Conservation (phyloP, 2,329 filamentous ascomycete species). For the Ascochyta pisi region DNA sequence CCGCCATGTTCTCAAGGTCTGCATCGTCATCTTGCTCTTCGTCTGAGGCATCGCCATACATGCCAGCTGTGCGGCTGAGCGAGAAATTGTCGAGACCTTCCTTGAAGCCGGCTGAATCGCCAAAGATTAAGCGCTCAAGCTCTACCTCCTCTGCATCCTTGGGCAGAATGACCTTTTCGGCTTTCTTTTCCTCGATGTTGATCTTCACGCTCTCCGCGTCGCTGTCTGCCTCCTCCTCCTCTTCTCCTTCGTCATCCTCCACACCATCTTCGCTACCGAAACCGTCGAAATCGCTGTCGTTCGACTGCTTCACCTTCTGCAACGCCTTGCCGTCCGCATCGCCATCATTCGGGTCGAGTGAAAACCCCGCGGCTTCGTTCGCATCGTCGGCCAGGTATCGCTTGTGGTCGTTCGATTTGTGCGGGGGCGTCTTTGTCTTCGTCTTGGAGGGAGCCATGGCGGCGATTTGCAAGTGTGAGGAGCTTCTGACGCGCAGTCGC, state of each 20-base stretch:
- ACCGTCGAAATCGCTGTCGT: slow-evolving; percentile 33
- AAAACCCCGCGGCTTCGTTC: slow-evolving; percentile 19
- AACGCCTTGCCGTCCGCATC: slow-evolving; percentile 34
- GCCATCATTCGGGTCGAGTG: slow-evolving; percentile 30
- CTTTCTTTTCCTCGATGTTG: slow-evolving; percentile 27
- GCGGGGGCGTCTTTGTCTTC: slow-evolving; percentile 27
- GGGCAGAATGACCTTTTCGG: slow-evolving; percentile 52
- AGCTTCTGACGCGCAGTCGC: slow-evolving; percentile 23
- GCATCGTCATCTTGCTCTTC: slow-evolving; percentile 56
- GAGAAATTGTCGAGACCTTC: slow-evolving; percentile 71
- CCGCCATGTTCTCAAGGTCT: slow-evolving; percentile 70
- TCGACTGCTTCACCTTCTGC: slow-evolving; percentile 27
- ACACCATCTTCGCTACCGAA: slow-evolving; percentile 28
- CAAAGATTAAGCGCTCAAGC: slow-evolving; percentile 87
- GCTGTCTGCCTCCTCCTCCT: slow-evolving; percentile 18
- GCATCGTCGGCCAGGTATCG: slow-evolving; percentile 29
- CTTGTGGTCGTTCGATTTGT: slow-evolving; percentile 30
- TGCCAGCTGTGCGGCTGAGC: slow-evolving; percentile 49
- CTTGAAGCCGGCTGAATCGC: slow-evolving; percentile 82
- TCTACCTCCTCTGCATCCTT: slow-evolving; percentile 86
- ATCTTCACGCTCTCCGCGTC: slow-evolving; percentile 33
- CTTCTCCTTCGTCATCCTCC: slow-evolving; percentile 11
- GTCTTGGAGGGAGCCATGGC: slow-evolving; percentile 38
- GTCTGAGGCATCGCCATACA: slow-evolving; percentile 40
- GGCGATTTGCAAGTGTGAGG: slow-evolving; percentile 19